Base-by-base conservation (phyloP, 2,329 filamentous ascomycete genomes). In the Huntiella omanensis region DNA sequence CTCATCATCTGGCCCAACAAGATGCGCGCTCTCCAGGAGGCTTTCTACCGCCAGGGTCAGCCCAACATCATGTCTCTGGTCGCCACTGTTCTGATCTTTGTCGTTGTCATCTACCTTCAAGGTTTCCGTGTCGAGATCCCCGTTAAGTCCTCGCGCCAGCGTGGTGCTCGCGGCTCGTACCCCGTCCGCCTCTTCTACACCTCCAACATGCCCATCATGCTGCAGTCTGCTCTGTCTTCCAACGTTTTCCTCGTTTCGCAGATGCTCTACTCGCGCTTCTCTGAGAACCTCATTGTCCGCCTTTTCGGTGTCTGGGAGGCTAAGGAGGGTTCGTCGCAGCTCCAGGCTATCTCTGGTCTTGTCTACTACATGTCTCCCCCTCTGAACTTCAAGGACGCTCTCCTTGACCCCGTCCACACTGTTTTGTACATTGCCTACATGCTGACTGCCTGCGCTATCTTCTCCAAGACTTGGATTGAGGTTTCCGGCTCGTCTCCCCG, bases 191-290 rank as follows among this genome's bases (percentile, higher is more conserved):
- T 98, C 50, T 98, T 98, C 78, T 98, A 98, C 72, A 98, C 91
- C 62, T 95, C 87, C 64, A 98, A 98, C 81, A 98, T 98, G 92
- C 91, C 91, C 61, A 98, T 98, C 69, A 98, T 98, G 91, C 75
- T 98, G 64, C 92, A 98, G 72, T 96, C 88, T 41, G 91, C 91
- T 56, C 77, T 98, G 55, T 94, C 85, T 55, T 95, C 88, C 73
- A 98, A 98, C 74, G 77, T 98, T 67, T 98, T 98, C 79, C 72
- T 98, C 54, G 86, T 98, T 69, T 91, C 83, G 62, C 91, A 98
- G 73, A 96, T 96, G 87, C 78, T 98, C 55, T 96, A 93, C 78
- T 93, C 84, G 52, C 87, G 88, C 64, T 96, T 98, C 74, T 91
- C 86, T 40, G 91, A 98, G 70, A 98, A 98, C 74, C 80, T 98